phyloP scores from a whole-genome alignment of 1,284 basidiomycete genomes.

The Somion occarium region DNA sequence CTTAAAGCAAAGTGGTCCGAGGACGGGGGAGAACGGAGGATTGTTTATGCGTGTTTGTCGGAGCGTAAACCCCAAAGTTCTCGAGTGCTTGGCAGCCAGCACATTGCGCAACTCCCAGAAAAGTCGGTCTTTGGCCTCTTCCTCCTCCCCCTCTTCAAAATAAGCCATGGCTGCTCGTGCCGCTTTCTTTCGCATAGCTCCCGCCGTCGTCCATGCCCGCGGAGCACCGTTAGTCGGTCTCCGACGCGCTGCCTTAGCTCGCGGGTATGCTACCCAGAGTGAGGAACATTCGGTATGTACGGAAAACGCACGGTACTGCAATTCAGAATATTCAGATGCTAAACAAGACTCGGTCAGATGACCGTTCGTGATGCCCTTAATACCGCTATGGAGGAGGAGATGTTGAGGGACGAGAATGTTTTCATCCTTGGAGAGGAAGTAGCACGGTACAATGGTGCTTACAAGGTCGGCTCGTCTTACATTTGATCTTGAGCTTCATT shows the following conservation, averaged over 20 bases:
- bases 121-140: conserved; percentile 20
- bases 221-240: conserved; percentile 33
- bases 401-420: conserved; percentile 93
- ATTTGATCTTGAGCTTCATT: conserved; percentile 3
- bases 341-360: conserved; percentile 53
- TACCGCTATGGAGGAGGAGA: conserved; percentile 99
- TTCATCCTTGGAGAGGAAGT: conserved; percentile 99
- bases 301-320: background rate
- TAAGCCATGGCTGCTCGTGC: conserved; percentile 57
- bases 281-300: conserved; percentile 48
- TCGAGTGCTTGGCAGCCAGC: conserved; percentile 9
- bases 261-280: conserved; percentile 60
- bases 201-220: conserved; percentile 45
- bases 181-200: conserved; percentile 61
- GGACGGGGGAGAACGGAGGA: conserved; percentile 7
- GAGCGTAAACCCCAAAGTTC: background rate
- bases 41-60: conserved; percentile 18
- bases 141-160: conserved; percentile 26
- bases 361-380: conserved; percentile 98
- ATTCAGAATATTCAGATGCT: conserved; percentile 5
- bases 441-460: conserved; percentile 98
- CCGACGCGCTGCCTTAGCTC: conserved; percentile 40
- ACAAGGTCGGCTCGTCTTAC: conserved; percentile 67
- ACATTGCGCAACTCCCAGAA: conserved; percentile 8
- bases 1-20: background rate